phyloP scores from a whole-genome alignment of 2,329 filamentous ascomycete species.

The Colletotrichum musae region DNA sequence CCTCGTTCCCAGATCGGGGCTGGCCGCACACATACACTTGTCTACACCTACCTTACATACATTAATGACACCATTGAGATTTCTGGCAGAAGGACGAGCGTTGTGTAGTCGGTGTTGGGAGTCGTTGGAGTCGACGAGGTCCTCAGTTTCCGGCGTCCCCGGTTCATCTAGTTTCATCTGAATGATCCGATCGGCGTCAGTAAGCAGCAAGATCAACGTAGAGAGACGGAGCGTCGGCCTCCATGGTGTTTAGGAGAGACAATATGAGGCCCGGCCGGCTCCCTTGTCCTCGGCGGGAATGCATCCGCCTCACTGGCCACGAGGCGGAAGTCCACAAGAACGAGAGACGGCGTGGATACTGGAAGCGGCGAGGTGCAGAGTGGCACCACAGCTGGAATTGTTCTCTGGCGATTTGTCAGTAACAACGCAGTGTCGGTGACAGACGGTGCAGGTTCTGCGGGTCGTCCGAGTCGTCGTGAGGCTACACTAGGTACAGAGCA shows the following conservation, averaged over 20 bases:
- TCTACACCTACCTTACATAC: constrained; percentile 28
- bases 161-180: no score
- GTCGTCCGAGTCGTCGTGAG: constrained; percentile 7
- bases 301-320: constrained; percentile 11
- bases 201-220: not conserved
- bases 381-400: not conserved
- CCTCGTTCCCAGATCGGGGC: constrained; percentile 35
- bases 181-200: not conserved
- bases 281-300: constrained; percentile 14
- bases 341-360: not conserved
- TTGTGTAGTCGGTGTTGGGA: no score
- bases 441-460: no score
- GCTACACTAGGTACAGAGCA: not conserved
- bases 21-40: constrained; percentile 31
- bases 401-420: not conserved
- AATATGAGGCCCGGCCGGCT: not conserved
- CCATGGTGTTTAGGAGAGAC: not conserved
- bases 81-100: no score
- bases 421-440: not conserved
- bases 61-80: constrained; percentile 31
- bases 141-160: no score
- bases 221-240: constrained; percentile 19
- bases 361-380: constrained; percentile 25
- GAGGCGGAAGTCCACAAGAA: not conserved
- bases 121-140: no score